Conservation (phyloP, 768 basidiomycete species). For the Chalciporus pseudorubinellus region DNA sequence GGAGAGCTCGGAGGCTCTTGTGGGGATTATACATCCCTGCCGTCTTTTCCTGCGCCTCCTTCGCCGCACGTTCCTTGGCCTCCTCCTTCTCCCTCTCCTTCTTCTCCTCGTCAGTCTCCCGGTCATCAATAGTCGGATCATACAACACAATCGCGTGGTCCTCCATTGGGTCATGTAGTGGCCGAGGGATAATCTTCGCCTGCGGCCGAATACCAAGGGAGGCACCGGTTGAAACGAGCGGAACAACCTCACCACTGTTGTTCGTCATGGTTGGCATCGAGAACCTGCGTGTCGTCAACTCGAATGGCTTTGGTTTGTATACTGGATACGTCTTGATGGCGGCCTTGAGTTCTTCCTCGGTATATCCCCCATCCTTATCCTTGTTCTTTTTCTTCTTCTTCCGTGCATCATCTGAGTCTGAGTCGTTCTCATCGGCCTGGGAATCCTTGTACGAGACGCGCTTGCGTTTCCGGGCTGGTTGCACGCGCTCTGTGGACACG, state of each 20-base stretch:
- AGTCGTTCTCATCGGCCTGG: conserved; percentile 54
- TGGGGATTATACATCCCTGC: conserved; percentile 84
- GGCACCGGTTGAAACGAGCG: conserved; percentile 56
- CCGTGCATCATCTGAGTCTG: conserved; percentile 48
- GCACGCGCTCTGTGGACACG: conserved; percentile 46
- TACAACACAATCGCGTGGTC: conserved; percentile 97
- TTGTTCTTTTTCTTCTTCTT: conserved; percentile 64
- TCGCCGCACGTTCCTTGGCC: conserved; percentile 56
- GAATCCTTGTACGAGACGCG: conserved; percentile 83
- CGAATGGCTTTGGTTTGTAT: conserved; percentile 78
- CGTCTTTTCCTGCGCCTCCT: conserved; percentile 68
- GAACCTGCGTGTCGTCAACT: conserved; percentile 61
- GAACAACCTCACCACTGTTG: conserved; percentile 63
- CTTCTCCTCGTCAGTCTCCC: conserved; percentile 86
- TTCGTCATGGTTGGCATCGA: conserved; percentile 79
- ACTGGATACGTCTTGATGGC: conserved; percentile 72
- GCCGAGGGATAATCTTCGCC: conserved; percentile 79
- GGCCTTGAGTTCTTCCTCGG: conserved; percentile 59
- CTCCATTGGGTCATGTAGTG: conserved; percentile 95
- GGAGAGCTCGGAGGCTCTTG: conserved; percentile 78
- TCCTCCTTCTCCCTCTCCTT: conserved; percentile 73
- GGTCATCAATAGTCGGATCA: conserved; percentile 92
- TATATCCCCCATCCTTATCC: conserved; percentile 58
- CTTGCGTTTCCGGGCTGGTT: conserved; percentile 80
- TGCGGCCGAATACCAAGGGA: conserved; percentile 86